Conservation (phyloP, 2,329 filamentous ascomycete species). For the Penicillium sp. region DNA sequence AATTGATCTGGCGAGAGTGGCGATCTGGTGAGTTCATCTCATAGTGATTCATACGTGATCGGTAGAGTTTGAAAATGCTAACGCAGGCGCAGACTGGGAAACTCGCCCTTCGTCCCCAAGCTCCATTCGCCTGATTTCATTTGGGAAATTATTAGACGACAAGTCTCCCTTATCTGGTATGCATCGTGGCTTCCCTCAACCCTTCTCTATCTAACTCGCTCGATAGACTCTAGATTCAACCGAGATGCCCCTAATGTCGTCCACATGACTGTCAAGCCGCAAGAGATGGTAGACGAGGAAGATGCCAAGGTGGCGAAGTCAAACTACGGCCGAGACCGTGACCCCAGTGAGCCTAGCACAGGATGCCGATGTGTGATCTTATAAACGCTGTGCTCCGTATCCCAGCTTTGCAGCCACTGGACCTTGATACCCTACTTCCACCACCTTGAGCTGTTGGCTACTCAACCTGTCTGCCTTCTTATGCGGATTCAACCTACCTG, state of each 20-base stretch:
- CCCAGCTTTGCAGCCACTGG: no score
- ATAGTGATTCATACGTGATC: not conserved
- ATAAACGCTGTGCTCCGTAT: conserved; percentile 27
- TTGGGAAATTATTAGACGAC: conserved; percentile 85
- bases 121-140: conserved; percentile 84
- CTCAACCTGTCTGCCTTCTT: conserved; percentile 11
- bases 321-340: conserved; percentile 46
- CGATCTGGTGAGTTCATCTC: conserved; percentile 53
- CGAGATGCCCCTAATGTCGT: conserved; percentile 72
- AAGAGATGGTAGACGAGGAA: conserved; percentile 74
- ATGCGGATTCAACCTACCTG: conserved; percentile 9
- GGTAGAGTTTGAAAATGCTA: no score
- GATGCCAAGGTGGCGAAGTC: conserved; percentile 63
- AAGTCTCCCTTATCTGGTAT: conserved; percentile 78
- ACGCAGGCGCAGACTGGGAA: conserved; percentile 63
- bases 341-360: conserved; percentile 52
- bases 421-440: not conserved
- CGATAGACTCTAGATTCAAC: conserved; percentile 70
- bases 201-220: conserved; percentile 3
- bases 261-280: conserved; percentile 89
- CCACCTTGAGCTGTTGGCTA: conserved; percentile 7
- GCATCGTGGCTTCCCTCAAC: conserved; percentile 22
- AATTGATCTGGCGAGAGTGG: conserved; percentile 91
- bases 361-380: conserved; percentile 62
- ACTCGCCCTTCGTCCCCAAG: conserved; percentile 76